These are phyloP conservation scores for Alternaria panax DNA, from an alignment of 2,329 filamentous ascomycete genomes.

Conservation along the genomic window DNA sequence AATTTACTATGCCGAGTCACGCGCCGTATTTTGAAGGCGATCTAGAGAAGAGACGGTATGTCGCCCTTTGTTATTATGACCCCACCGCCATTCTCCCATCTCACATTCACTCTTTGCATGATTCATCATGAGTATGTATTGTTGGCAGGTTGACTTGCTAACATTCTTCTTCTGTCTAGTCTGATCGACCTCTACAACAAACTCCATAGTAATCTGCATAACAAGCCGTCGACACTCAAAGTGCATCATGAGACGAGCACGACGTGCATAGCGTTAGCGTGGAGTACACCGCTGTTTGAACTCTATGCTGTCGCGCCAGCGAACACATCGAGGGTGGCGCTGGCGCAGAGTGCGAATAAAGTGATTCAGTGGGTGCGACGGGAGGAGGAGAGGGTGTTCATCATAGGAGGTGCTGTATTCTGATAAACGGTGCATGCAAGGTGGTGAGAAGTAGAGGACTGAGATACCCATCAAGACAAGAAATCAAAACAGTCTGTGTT, in stretches of 20 bases:
- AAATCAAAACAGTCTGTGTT: not conserved
- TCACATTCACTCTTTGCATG: not conserved
- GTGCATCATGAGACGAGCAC: conserved; percentile 83
- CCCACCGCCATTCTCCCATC: not conserved
- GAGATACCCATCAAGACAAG: not conserved
- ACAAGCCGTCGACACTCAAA: conserved; percentile 83
- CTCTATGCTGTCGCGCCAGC: conserved; percentile 93
- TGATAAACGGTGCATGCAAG: conserved; percentile 25
- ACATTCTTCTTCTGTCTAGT: conserved; percentile 5
- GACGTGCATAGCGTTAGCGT: conserved; percentile 77
- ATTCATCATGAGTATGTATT: not conserved
- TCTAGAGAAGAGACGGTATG: conserved; percentile 68
- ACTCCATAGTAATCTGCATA: conserved; percentile 84
- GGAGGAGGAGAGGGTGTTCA: conserved; percentile 94
- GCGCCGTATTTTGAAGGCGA: conserved; percentile 69
- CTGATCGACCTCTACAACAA: conserved; percentile 81
- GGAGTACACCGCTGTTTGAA: conserved; percentile 91
- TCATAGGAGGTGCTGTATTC: conserved; percentile 92
- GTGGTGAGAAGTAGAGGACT: not conserved
- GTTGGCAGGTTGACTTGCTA: not conserved
- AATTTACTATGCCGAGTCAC: conserved; percentile 90
- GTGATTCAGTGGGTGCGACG: conserved; percentile 89
- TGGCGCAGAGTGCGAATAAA: conserved; percentile 87
- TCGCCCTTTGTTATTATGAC: not conserved
- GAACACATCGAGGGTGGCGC: conserved; percentile 64